phyloP scores from a whole-genome alignment of 345 rosid species.

The Isatis tinctoria region DNA sequence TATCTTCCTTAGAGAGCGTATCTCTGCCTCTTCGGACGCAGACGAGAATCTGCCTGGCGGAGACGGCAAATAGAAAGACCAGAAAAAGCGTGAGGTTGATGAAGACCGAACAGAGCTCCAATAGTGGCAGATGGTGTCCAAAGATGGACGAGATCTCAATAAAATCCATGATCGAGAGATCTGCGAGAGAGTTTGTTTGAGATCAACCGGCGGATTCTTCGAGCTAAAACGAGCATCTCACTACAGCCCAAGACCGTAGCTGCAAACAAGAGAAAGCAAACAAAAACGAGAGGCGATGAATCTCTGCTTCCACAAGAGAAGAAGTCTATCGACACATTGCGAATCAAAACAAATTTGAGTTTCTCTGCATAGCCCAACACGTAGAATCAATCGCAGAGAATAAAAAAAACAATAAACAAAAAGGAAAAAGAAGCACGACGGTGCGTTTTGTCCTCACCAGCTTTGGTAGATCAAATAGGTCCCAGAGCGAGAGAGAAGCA shows the following conservation, averaged over 20 bases:
- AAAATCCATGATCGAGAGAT: constrained; percentile 42
- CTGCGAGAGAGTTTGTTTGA: constrained; percentile 20
- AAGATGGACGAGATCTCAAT: constrained; percentile 29
- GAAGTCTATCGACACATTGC: constrained; percentile 49
- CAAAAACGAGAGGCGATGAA: constrained; percentile 20
- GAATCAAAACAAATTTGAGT: constrained; percentile 33
- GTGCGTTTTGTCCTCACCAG: constrained; percentile 21
- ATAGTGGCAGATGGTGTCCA: constrained; percentile 36
- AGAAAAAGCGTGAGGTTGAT: constrained; percentile 63
- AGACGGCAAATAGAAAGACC: constrained; percentile 58
- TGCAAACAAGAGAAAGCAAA: constrained; percentile 19
- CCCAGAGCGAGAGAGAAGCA: constrained; percentile 4
- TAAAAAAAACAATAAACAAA: constrained; percentile 12
- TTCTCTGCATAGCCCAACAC: constrained; percentile 33
- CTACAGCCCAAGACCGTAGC: constrained; percentile 28
- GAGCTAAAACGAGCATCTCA: constrained; percentile 56
- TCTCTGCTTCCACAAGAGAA: constrained; percentile 8
- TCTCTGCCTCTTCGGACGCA: constrained; percentile 62
- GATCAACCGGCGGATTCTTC: constrained; percentile 37
- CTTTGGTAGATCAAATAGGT: constrained; percentile 19
- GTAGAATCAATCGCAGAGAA: constrained; percentile 22
- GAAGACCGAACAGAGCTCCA: constrained; percentile 74
- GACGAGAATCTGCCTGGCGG: constrained; percentile 57
- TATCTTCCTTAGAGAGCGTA: constrained; percentile 64
- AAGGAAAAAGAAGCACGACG: not conserved